Percentiles rank a stretch among this genome's conserved stretches.
Evolutionary conservation across 179 eudicot genomes (phyloP).

Genomic region (Pouteria campechiana): DNA sequence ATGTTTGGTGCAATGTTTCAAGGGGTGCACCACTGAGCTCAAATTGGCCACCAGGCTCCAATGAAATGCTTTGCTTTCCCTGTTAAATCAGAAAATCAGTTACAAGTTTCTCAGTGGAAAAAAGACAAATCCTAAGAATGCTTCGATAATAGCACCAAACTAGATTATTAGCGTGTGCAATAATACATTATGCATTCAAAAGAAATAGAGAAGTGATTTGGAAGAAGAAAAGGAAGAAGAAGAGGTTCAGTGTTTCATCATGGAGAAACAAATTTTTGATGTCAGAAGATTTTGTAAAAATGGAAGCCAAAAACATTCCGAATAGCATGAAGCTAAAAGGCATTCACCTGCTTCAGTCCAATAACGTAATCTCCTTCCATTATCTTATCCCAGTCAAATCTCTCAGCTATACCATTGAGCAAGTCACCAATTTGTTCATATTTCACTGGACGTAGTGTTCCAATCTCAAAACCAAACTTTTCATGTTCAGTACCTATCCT

Average conservation of each 20-base stretch:
- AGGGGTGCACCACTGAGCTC: constrained; percentile 99
- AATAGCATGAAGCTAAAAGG: too few relatives aligned
- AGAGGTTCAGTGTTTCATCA: too few relatives aligned
- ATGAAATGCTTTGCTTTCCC: constrained; percentile 94
- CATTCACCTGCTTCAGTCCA: constrained; percentile 84
- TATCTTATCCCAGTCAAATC: constrained; percentile 96
- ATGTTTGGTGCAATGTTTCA: constrained; percentile 96
- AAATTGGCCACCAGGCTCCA: constrained; percentile 98
- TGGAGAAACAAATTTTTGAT: too few relatives aligned
- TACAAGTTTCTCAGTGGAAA: constrained; percentile 1
- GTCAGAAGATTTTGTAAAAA: neutral
- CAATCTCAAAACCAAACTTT: constrained; percentile 90
- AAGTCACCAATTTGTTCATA: constrained; percentile 85
- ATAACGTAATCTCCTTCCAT: constrained; percentile 92
- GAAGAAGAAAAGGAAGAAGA: too few relatives aligned
- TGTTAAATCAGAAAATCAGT: constrained; percentile 12
- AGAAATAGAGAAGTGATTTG: too few relatives aligned
- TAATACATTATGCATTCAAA: too few relatives aligned
- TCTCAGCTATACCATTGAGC: constrained; percentile 84
- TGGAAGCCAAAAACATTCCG: too few relatives aligned
- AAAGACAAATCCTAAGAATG: too few relatives aligned
- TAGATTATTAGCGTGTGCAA: too few relatives aligned
- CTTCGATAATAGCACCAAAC: too few relatives aligned
- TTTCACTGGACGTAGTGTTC: constrained; percentile 71
- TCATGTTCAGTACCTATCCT: constrained; percentile 99